Conservation (phyloP, 108 stramenopile species). For the Skeletonema menzelii region DNA sequence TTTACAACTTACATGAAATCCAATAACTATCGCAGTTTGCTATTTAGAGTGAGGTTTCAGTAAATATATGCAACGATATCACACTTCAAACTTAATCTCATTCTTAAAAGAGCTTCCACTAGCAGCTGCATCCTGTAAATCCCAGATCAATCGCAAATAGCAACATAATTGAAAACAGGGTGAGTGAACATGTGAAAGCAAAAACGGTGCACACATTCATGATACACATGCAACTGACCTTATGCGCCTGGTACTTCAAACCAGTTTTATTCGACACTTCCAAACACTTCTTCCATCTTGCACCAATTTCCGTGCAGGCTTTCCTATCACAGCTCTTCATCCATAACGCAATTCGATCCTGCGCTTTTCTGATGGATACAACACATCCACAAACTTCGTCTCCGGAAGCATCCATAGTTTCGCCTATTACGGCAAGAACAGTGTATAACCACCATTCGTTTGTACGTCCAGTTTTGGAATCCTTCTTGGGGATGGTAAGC, state of each 20-base stretch:
- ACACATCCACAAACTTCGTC: conserved; percentile 89
- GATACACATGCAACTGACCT: conserved; percentile 23
- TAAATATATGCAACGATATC: background rate
- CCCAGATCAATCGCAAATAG: background rate
- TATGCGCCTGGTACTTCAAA: conserved; percentile 86
- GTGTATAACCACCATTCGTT: conserved; percentile 89
- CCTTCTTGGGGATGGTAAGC: conserved; percentile 77
- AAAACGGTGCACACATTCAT: background rate
- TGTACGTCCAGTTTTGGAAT: conserved; percentile 53
- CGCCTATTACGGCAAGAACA: conserved; percentile 86
- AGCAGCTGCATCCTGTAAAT: conserved; percentile 49
- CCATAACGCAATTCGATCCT: conserved; percentile 91
- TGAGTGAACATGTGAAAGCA: background rate
- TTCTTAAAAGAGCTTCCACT: conserved; percentile 82
- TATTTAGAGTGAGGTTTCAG: background rate
- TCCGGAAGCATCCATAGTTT: conserved; percentile 83
- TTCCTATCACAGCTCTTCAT: conserved; percentile 70
- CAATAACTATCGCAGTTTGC: background rate
- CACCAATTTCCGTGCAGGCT: conserved; percentile 67
- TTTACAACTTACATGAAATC: background rate
- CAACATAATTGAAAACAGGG: background rate
- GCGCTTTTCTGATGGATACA: conserved; percentile 78
- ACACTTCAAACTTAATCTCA: conserved; percentile 77
- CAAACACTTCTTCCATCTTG: conserved; percentile 83
- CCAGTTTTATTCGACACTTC: conserved; percentile 72